phyloP scores from a whole-genome alignment of 2,329 filamentous ascomycete genomes.

The Scedosporium boydii region DNA sequence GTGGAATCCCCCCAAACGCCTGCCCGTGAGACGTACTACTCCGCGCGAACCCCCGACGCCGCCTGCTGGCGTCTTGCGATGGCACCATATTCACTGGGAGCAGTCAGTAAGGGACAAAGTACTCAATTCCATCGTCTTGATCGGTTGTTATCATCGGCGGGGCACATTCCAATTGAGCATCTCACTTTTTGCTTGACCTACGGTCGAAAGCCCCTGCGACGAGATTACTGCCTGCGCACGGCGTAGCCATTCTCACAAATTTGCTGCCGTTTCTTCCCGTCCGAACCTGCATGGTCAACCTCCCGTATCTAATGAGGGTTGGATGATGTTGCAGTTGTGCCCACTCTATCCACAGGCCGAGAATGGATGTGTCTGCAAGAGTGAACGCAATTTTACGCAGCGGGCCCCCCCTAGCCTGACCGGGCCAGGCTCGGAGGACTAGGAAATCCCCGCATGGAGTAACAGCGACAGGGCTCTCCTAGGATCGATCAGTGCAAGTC shows the following conservation, averaged over 20 bases:
- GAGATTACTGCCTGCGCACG: not conserved
- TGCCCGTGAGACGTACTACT: not conserved
- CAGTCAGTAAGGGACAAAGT: not conserved
- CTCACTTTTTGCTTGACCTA: not conserved
- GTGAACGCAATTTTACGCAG: not conserved
- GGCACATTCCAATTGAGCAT: not conserved
- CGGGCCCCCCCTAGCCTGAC: not conserved
- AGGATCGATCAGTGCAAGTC: not conserved
- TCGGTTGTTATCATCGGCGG: not conserved
- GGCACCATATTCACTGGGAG: not conserved
- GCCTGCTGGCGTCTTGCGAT: not conserved
- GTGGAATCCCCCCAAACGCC: too few relatives aligned
- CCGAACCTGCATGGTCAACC: not conserved
- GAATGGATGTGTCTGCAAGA: not conserved
- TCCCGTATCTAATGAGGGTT: not conserved
- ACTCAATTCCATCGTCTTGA: not conserved
- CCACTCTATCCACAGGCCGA: not conserved
- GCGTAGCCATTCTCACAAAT: not conserved
- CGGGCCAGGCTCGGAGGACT: not conserved
- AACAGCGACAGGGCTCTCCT: not conserved
- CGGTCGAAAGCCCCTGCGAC: not conserved
- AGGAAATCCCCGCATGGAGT: not conserved
- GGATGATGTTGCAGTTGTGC: not conserved
- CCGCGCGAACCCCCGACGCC: not conserved
- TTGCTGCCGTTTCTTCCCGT: not conserved